A percentile compares a stretch with the other conserved stretches of the same genome.
Conservation (phyloP, 768 basidiomycete genomes). For the Neoboletus brunneissimus region DNA sequence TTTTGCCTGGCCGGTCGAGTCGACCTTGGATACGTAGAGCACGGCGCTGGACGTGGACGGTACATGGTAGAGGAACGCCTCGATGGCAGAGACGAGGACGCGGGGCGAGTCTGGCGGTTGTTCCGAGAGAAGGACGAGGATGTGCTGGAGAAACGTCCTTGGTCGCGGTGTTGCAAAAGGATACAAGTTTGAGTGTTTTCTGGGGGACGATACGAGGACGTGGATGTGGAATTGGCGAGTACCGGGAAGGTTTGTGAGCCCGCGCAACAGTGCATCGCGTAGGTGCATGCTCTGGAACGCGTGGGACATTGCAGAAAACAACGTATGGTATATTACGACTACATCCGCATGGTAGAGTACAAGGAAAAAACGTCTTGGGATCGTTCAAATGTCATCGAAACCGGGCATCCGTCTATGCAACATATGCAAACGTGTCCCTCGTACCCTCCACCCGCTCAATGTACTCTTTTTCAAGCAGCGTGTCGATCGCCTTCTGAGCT, state of each 20-base stretch:
- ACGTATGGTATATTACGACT: slow-evolving; percentile 22
- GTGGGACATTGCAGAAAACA: slow-evolving; percentile 12
- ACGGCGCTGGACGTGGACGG: slow-evolving; percentile 67
- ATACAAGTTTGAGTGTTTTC: slow-evolving; percentile 67
- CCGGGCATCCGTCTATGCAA: slow-evolving; percentile 27
- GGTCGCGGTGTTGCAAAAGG: slow-evolving; percentile 70
- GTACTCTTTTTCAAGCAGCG: slow-evolving; percentile 94
- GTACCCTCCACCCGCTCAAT: slow-evolving; percentile 90
- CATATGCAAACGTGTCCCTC: slow-evolving; percentile 64
- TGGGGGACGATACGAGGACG: slow-evolving; percentile 64
- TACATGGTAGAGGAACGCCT: slow-evolving; percentile 71
- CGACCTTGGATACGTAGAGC: slow-evolving; percentile 91
- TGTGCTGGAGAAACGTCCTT: slow-evolving; percentile 67
- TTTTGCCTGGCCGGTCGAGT: slow-evolving; percentile 78
- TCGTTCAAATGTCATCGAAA: neutral
- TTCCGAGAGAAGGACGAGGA: slow-evolving; percentile 74
- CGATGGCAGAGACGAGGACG: slow-evolving; percentile 75
- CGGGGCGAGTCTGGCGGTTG: slow-evolving; percentile 50
- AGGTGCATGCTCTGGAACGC: slow-evolving; percentile 40
- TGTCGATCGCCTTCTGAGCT: slow-evolving; percentile 73
- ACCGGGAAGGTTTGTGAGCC: slow-evolving; percentile 58
- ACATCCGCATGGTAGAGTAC: slow-evolving; percentile 14
- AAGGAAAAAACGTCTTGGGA: neutral
- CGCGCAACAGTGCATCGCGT: slow-evolving; percentile 58
- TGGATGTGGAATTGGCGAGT: slow-evolving; percentile 73